Evolutionary conservation across 2,329 filamentous ascomycete genomes (phyloP).

Genomic region (Sphaerostilbella broomeana): DNA sequence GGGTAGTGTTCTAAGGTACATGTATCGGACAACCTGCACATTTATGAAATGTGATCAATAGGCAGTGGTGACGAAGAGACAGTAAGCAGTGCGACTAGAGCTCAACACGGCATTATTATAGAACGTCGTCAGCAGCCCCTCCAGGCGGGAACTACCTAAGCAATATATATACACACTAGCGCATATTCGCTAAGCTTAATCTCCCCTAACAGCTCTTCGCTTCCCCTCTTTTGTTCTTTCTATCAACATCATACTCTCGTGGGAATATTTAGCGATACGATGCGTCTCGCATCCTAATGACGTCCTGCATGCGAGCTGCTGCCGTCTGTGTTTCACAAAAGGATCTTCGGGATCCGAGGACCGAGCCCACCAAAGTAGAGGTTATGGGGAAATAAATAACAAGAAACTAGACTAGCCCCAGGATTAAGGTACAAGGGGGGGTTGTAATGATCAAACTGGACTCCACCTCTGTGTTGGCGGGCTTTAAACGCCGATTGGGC

Average conservation of each 20-base stretch:
- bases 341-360: background rate
- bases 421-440: too few relatives aligned
- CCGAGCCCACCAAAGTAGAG: conserved; percentile 3
- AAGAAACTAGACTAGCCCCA: background rate
- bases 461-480: background rate
- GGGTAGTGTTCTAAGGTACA: background rate
- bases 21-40: background rate
- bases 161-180: background rate
- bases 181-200: background rate
- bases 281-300: background rate
- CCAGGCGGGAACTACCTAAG: background rate
- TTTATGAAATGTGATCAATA: background rate
- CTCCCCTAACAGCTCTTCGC: background rate
- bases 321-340: conserved; percentile 3
- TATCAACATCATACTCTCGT: too few relatives aligned
- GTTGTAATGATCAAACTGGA: background rate
- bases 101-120: too few relatives aligned
- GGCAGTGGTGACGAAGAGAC: too few relatives aligned
- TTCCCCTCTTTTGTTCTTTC: conserved; percentile 4
- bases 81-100: too few relatives aligned
- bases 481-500: too few relatives aligned
- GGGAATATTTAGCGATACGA: background rate
- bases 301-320: conserved; percentile 8
- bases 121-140: too few relatives aligned
- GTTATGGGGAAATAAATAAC: conserved; percentile 4